Percentiles rank a stretch among this genome's conserved stretches.
These are phyloP conservation scores for Novymonas esmeraldas DNA, from an alignment of 208 protist genomes.

Conservation along the genomic window DNA sequence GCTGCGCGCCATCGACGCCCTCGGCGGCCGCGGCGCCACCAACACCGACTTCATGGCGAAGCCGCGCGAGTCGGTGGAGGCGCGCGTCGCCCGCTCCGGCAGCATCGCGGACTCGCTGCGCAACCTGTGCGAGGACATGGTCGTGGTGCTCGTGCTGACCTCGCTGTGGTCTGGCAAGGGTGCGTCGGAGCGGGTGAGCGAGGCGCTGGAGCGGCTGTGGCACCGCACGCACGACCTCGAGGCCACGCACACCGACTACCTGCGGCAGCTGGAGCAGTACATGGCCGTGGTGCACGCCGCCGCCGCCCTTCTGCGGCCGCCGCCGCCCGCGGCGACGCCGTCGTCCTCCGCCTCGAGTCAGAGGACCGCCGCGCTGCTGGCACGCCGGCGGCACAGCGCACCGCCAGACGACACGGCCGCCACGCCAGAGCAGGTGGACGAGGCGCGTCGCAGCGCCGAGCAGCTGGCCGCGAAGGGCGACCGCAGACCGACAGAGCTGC, in stretches of 20 bases:
- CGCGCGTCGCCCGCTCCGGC: slow-evolving; percentile 9
- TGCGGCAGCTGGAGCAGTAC: slow-evolving; percentile 19
- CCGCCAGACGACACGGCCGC: slow-evolving; percentile 1
- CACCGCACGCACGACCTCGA: slow-evolving; percentile 22
- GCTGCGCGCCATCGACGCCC: slow-evolving; percentile 36
- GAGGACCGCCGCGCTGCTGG: background rate
- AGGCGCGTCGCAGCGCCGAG: slow-evolving; percentile 20
- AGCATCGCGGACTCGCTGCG: slow-evolving; percentile 25
- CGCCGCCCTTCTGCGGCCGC: slow-evolving; percentile 13
- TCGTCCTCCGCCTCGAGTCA: background rate
- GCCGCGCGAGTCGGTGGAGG: slow-evolving; percentile 23
- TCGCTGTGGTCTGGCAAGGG: slow-evolving; percentile 48
- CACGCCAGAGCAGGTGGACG: slow-evolving; percentile 10
- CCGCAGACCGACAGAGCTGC: slow-evolving; percentile 6
- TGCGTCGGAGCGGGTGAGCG: slow-evolving; percentile 39
- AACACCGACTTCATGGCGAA: slow-evolving; percentile 12
- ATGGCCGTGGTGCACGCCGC: slow-evolving; percentile 18
- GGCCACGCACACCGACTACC: slow-evolving; percentile 8
- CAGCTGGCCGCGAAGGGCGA: slow-evolving; percentile 21
- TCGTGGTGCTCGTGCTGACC: slow-evolving; percentile 46
- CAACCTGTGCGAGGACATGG: slow-evolving; percentile 49
- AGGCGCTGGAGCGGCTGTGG: slow-evolving; percentile 47
- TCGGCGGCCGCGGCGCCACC: slow-evolving; percentile 37
- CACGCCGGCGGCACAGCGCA: slow-evolving; percentile 5
- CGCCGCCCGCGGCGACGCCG: background rate